A percentile compares a stretch with the other conserved stretches of the same genome.
These are phyloP conservation scores for Podaxis sp. DNA, from an alignment of 768 basidiomycete genomes.

Conservation along the genomic window DNA sequence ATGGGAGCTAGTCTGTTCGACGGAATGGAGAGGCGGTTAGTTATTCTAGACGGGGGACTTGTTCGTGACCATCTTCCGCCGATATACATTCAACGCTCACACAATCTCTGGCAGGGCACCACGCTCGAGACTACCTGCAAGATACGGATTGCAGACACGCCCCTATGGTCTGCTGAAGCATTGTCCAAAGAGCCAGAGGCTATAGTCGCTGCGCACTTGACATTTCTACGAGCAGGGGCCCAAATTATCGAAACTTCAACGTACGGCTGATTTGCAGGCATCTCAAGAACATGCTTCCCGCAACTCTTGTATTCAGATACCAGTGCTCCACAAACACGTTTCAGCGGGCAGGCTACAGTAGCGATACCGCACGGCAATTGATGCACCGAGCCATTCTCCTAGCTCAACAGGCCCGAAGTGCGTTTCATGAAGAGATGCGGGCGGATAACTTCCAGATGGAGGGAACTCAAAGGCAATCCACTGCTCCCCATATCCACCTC, in stretches of 20 bases:
- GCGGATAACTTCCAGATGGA: constrained; percentile 21
- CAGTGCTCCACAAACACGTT: constrained; percentile 62
- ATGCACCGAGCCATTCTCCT: constrained; percentile 55
- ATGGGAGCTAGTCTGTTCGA: neutral
- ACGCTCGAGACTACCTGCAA: constrained; percentile 53
- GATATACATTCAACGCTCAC: neutral
- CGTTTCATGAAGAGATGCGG: constrained; percentile 17
- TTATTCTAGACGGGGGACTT: constrained; percentile 46
- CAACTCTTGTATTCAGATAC: constrained; percentile 42
- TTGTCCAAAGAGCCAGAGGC: constrained; percentile 49
- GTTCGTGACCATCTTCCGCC: constrained; percentile 24
- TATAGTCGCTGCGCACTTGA: constrained; percentile 57
- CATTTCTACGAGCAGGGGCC: constrained; percentile 65
- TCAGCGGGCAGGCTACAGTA: constrained; percentile 45
- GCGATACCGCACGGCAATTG: constrained; percentile 37
- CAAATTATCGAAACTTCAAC: constrained; percentile 67
- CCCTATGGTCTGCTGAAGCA: constrained; percentile 73
- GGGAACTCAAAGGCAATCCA: constrained; percentile 2
- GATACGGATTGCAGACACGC: constrained; percentile 46
- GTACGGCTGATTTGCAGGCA: constrained; percentile 31
- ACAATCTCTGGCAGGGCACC: constrained; percentile 45
- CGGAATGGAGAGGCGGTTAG: neutral
- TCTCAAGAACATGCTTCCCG: neutral
- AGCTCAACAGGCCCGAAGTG: constrained; percentile 43
- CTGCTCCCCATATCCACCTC: constrained; percentile 35